phyloP scores from a whole-genome alignment of 805 yeast species.

The Sugiyamaella mastotermitis region DNA sequence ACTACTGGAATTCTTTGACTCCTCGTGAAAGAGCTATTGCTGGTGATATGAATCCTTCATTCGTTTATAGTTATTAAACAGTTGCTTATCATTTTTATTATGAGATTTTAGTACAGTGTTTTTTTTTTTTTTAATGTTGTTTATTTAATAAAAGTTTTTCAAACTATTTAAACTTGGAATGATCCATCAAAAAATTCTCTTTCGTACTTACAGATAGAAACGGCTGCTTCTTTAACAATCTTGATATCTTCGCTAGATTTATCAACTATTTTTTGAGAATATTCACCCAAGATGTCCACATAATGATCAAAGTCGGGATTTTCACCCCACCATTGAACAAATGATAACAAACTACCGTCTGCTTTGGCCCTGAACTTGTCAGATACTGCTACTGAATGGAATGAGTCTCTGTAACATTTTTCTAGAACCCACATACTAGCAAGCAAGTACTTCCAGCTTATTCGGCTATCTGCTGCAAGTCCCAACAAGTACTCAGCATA shows the following conservation, averaged over 20 bases:
- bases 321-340: constrained; percentile 10
- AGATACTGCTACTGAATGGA: constrained; percentile 2
- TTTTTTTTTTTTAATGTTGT: too few relatives aligned
- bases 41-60: constrained; percentile 31
- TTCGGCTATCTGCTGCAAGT: not conserved
- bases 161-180: too few relatives aligned
- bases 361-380: not conserved
- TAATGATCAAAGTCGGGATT: constrained; percentile 5
- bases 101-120: too few relatives aligned
- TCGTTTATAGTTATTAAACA: constrained; percentile 28
- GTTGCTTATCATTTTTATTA: too few relatives aligned
- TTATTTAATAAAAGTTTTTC: too few relatives aligned
- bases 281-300: constrained; percentile 1
- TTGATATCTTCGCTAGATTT: not conserved
- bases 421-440: constrained; percentile 4
- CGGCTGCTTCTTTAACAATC: not conserved
- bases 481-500: constrained; percentile 1
- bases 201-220: constrained; percentile 4
- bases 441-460: constrained; percentile 6
- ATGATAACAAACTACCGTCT: constrained; percentile 1
- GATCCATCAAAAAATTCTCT: constrained; percentile 6
- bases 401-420: constrained; percentile 8
- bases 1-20: constrained; percentile 20
- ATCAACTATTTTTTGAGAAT: not conserved
- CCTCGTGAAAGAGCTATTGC: constrained; percentile 20